Conservation (phyloP, 2,329 filamentous ascomycete species). For the Escovopsis sp. region DNA sequence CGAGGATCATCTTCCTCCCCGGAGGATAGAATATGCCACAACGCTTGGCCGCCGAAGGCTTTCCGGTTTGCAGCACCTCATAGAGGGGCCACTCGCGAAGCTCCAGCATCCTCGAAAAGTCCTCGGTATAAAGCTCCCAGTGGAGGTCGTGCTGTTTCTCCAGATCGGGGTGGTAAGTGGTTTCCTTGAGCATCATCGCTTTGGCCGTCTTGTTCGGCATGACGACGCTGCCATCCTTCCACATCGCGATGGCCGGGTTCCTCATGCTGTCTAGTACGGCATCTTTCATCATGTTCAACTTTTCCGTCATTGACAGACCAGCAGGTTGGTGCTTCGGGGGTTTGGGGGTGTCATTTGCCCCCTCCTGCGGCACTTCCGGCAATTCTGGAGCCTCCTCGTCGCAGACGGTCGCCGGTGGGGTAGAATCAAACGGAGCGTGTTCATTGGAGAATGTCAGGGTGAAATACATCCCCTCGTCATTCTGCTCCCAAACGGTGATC, state of each 20-base stretch:
- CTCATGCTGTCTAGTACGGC: conserved; percentile 61
- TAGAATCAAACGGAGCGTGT: conserved; percentile 31
- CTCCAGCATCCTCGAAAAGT: conserved; percentile 45
- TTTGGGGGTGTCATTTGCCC: too few relatives aligned
- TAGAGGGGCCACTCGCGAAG: conserved; percentile 52
- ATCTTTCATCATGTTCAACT: conserved; percentile 62
- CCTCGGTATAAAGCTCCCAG: conserved; percentile 49
- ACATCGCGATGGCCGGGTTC: conserved; percentile 64
- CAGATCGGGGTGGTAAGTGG: conserved; percentile 14
- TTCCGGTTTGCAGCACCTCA: conserved; percentile 45
- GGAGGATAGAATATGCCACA: conserved; percentile 47
- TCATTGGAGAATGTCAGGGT: conserved; percentile 54
- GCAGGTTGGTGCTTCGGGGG: conserved; percentile 33
- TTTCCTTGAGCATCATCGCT: conserved; percentile 30
- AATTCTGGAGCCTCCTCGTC: too few relatives aligned
- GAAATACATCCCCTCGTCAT: conserved; percentile 53
- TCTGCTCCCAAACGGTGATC: conserved; percentile 57
- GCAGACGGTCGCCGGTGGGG: conserved; percentile 14
- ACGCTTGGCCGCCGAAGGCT: conserved; percentile 41
- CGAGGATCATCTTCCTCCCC: conserved; percentile 42
- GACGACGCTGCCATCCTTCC: conserved; percentile 62
- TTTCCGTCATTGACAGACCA: conserved; percentile 53
- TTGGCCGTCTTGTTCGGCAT: conserved; percentile 56
- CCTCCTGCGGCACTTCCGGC: too few relatives aligned
- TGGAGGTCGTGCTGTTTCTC: conserved; percentile 28